Evolutionary conservation across 306 rosid species (phyloP), one percentile per base, ranked within the genome.

Genomic region (Rosa lucieae): DNA sequence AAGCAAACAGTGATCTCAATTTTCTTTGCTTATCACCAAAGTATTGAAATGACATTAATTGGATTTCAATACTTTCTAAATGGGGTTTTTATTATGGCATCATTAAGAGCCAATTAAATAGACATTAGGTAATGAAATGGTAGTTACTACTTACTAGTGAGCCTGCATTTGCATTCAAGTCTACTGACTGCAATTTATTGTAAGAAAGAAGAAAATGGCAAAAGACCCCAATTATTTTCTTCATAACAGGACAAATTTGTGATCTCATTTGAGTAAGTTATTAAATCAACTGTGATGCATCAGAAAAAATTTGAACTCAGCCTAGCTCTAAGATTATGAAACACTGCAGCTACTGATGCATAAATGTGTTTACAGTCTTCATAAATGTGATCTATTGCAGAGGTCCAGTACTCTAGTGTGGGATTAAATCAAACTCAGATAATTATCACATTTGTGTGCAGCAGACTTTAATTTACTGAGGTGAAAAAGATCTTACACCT

Each of bases 201-300:
- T 10, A 49, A 42, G 66, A 44, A 79, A 65, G 26, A 32, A 46
- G 53, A 70, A 75, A 79, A 51, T 46, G 72, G 78, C 75, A 23
- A 70, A 72, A 65, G 44, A 35, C 10, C 48, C 63, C 76, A 51
- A 35, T 71, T 49, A 72, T 62, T 70, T 37, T 63, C 63, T 35
- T 47, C 70, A 29, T 8, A 37, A 35, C 23, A 65, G 35, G 75
- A 79, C 67, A 79, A 62, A 20, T n/a, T 70, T 67, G 43, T 46
- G 48, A 61, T 59, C 69, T n/a, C 4, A 79, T 52, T 40, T 75
- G 63, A 59, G 77, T 72, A 44, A 79, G 7, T 52, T 51, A 61
- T 62, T 48, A 18, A 75, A 75, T 44, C 9, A 12, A 42, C 4
- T 29, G 80, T 39, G 40, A 78, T 39, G 43, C 29, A 5, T 2